Percentiles rank a stretch among this genome's conserved stretches.
Evolutionary conservation across 306 rosid genomes (phyloP).

Genomic region (Cucumis hystrix): DNA sequence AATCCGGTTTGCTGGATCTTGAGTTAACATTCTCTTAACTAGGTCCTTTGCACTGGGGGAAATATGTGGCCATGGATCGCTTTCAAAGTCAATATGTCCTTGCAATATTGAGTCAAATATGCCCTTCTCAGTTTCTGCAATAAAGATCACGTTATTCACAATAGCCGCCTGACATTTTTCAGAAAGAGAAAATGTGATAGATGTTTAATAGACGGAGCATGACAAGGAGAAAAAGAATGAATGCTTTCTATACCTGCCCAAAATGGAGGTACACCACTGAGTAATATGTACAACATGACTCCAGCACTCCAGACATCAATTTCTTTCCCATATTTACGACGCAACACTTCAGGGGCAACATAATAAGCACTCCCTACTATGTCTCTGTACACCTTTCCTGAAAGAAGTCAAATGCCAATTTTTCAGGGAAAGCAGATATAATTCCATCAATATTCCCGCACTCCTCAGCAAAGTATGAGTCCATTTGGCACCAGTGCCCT

Average conservation of each 20-base stretch:
- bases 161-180: background rate
- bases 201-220: background rate
- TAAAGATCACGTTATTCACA: conserved; percentile 4
- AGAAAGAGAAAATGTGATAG: background rate
- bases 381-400: conserved; percentile 48
- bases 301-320: conserved; percentile 67
- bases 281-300: conserved; percentile 50
- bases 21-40: conserved; percentile 56
- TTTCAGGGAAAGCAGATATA: background rate
- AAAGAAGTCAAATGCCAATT: background rate
- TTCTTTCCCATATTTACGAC: conserved; percentile 56
- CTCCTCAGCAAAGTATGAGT: background rate
- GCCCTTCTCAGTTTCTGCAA: conserved; percentile 73
- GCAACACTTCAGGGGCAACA: conserved; percentile 60
- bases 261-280: conserved; percentile 62
- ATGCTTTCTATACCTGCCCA: conserved; percentile 60
- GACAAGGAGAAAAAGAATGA: background rate
- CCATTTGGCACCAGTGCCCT: background rate
- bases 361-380: conserved; percentile 64
- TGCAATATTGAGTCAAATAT: conserved; percentile 69
- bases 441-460: background rate
- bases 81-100: conserved; percentile 69
- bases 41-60: conserved; percentile 83
- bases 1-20: conserved; percentile 68
- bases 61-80: conserved; percentile 74